phyloP scores from a whole-genome alignment of 1,139 yeast genomes.

The Debaryomycetaceae sp. region DNA sequence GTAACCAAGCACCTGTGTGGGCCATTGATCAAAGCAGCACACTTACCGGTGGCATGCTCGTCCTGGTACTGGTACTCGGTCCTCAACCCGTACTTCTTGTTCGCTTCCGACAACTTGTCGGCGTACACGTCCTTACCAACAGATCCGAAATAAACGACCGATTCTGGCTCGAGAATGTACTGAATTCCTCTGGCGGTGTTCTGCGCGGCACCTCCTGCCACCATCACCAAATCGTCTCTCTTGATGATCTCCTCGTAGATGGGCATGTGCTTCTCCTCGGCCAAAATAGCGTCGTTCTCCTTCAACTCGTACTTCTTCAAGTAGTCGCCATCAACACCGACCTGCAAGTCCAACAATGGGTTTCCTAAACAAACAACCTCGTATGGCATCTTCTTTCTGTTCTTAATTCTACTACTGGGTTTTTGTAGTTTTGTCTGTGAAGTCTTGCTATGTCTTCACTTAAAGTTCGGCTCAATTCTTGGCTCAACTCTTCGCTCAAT shows the following conservation, averaged over 20 bases:
- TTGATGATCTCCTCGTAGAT: constrained; percentile 76
- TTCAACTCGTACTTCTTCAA: constrained; percentile 78
- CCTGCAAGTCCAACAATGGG: constrained; percentile 87
- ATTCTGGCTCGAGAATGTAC: constrained; percentile 73
- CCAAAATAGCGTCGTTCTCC: constrained; percentile 91
- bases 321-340: constrained; percentile 65
- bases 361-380: constrained; percentile 49
- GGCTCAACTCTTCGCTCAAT: too few species aligned
- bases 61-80: constrained; percentile 81
- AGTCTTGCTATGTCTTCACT: too few species aligned
- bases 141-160: constrained; percentile 93
- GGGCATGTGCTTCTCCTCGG: constrained; percentile 83
- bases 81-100: constrained; percentile 80
- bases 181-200: constrained; percentile 99
- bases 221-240: constrained; percentile 58
- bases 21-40: constrained; percentile 93
- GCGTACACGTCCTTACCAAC: constrained; percentile 93
- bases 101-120: constrained; percentile 77
- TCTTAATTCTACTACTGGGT: neutral
- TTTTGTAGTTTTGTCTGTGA: too few species aligned
- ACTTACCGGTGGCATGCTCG: constrained; percentile 85
- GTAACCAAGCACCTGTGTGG: constrained; percentile 90
- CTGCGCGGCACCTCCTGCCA: constrained; percentile 99
- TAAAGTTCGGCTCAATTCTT: too few species aligned
- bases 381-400: constrained; percentile 27